A percentile compares a stretch with the other conserved stretches of the same genome.
phyloP scores from a whole-genome alignment of 2,329 filamentous ascomycete genomes.

The Claviceps cyperi region DNA sequence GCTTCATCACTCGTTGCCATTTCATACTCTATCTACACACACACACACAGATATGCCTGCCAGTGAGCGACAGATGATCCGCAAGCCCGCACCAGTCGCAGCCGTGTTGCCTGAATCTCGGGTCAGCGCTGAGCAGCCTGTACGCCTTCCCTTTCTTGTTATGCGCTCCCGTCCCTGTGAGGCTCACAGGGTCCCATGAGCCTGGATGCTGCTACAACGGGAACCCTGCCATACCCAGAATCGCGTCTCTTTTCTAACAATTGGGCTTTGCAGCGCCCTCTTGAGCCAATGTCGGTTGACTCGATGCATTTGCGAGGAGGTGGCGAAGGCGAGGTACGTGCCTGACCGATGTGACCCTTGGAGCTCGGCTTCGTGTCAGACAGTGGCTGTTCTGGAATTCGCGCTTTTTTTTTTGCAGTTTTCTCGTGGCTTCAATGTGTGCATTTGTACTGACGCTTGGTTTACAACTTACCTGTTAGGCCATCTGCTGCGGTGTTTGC shows the following conservation, averaged over 20 bases:
- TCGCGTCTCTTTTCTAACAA: too few relatives aligned
- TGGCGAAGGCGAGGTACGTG: slow-evolving; percentile 20
- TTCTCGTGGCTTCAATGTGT: background rate
- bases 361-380: too few relatives aligned
- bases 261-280: slow-evolving; percentile 14
- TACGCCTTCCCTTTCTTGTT: slow-evolving; percentile 10
- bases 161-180: too few relatives aligned
- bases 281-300: slow-evolving; percentile 21
- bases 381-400: too few relatives aligned
- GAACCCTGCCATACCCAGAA: too few relatives aligned
- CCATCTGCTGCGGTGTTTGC: slow-evolving; percentile 26
- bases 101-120: slow-evolving; percentile 10
- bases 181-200: too few relatives aligned
- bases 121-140: slow-evolving; percentile 20
- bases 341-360: too few relatives aligned
- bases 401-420: too few relatives aligned
- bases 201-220: too few relatives aligned
- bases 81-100: slow-evolving; percentile 18
- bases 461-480: slow-evolving; percentile 11
- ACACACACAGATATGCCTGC: slow-evolving; percentile 4
- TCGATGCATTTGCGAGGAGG: slow-evolving; percentile 20
- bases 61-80: slow-evolving; percentile 16
- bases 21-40: background rate
- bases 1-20: too few relatives aligned
- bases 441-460: background rate